These are phyloP conservation scores for Colletotrichum sp. DNA, from an alignment of 2,329 filamentous ascomycete species.

Conservation along the genomic window DNA sequence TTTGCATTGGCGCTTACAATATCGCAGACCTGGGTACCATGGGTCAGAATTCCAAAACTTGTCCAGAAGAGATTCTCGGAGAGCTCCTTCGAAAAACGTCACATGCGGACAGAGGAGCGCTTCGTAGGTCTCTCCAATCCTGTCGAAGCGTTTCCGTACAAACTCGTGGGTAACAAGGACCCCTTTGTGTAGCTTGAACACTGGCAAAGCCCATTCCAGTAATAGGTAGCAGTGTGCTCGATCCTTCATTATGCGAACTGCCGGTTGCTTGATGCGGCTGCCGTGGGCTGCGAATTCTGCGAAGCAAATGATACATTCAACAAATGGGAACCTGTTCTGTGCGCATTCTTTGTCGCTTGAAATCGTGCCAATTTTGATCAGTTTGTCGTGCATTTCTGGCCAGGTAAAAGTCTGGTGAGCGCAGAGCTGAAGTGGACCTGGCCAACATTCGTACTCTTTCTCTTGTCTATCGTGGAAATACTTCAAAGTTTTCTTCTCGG, in stretches of 20 bases:
- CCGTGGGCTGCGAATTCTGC: not conserved
- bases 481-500: too few species aligned
- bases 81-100: not conserved
- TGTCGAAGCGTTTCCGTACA: not conserved
- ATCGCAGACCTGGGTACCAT: not conserved
- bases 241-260: not conserved
- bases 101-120: not conserved
- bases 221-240: not conserved
- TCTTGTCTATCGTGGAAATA: too few species aligned
- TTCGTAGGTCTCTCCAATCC: not conserved
- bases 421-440: not conserved
- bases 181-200: not conserved
- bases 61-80: not conserved
- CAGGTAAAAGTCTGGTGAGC: not conserved
- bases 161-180: not conserved
- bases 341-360: not conserved
- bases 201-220: not conserved
- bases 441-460: too few species aligned
- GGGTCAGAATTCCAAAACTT: not conserved
- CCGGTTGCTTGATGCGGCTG: not conserved
- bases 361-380: not conserved
- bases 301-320: not conserved
- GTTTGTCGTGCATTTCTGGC: not conserved
- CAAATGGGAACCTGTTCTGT: not conserved
- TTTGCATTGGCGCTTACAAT: not conserved